Conservation (phyloP, 208 protist genomes). For the Trypanosoma boissoni region DNA sequence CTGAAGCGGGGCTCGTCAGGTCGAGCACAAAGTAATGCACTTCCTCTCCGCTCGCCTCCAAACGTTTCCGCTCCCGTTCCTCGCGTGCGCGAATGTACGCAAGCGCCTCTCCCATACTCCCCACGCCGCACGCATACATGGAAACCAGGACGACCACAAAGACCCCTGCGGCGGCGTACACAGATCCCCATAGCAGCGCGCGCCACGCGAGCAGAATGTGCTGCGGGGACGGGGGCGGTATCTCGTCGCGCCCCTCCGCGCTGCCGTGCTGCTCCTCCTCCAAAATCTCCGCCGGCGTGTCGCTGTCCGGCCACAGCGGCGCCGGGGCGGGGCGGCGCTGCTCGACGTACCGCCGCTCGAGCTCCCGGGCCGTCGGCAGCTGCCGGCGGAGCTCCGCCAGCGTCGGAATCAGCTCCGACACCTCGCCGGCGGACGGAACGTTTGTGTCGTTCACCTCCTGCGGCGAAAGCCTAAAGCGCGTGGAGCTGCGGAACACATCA, state of each 20-base stretch:
- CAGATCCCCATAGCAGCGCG: slow-evolving; percentile 66
- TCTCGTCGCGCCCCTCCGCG: slow-evolving; percentile 2
- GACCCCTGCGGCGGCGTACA: slow-evolving; percentile 60
- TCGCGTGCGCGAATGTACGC: slow-evolving; percentile 39
- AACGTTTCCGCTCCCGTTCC: slow-evolving; percentile 35
- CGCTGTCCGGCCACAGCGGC: slow-evolving; percentile 22
- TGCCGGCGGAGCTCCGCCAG: slow-evolving; percentile 43
- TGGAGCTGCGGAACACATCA: slow-evolving; percentile 30
- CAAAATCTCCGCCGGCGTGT: slow-evolving; percentile 27
- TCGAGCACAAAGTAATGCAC: slow-evolving; percentile 69
- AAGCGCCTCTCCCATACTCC: slow-evolving; percentile 34
- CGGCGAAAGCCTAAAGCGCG: slow-evolving; percentile 38
- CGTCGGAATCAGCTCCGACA: slow-evolving; percentile 50
- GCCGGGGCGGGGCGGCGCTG: background rate
- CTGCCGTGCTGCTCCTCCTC: slow-evolving; percentile 25
- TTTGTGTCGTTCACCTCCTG: slow-evolving; percentile 66
- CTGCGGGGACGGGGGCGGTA: slow-evolving; percentile 20
- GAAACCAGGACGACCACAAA: slow-evolving; percentile 25
- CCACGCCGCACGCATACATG: slow-evolving; percentile 63
- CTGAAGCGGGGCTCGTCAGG: slow-evolving; percentile 43
- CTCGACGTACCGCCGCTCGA: slow-evolving; percentile 49
- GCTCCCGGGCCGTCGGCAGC: slow-evolving; percentile 51
- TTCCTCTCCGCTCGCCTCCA: slow-evolving; percentile 24
- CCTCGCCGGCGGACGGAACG: slow-evolving; percentile 51
- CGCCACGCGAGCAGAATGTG: slow-evolving; percentile 70